Evolutionary conservation across 1,139 yeast species (phyloP), one percentile per base, ranked within the genome.

Genomic region (Yamadazyma triangularis): DNA sequence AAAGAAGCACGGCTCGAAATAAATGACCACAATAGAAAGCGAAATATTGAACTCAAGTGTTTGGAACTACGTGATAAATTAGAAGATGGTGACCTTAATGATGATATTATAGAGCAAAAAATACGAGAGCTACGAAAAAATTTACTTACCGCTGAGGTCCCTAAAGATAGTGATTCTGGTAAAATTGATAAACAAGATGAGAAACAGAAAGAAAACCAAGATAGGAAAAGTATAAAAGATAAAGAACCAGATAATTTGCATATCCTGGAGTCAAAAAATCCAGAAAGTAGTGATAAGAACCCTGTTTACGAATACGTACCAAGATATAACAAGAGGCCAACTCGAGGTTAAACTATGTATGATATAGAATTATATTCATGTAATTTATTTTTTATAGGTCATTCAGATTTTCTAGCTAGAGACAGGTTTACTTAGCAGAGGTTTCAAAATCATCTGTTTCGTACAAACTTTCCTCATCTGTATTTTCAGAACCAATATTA

Each of bases 31-130:
- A 70, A 73, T 21, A 33, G 41, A 14, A 65, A 65, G 37, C 56
- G 88, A 28, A 45, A 49, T 15, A 56, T 80, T 2, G 86, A 78
- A 35, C 64, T 75, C 4, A 54, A 60, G 40, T 77, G 85, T 33
- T 57, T 68, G 60, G 79, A 77, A 36, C 58, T 77, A 25, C 56
- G 78, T 18, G 84, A 73, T 21, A 33, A 57, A 31, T 56, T 81
- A 14, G 87, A 79, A 43, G 83, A 77, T 11, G 58, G 59, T 19
- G 70, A 59, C 15, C 47, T 50, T 13, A 52, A 45, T 3, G 65
- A 56, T 9, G 51, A 42, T 2, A 52, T 39, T n/a, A 56, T 58
- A 24, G 52, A 51, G 7, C 12, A 13, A 13, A 15, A 28, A 16
- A 28, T 34, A 2, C 12, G 24, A 2, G 26, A 28, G 8, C 18